Evolutionary conservation across 192 early-diverging fungal species (phyloP), one percentile per base, ranked within the genome.

Genomic region (Backusella morwellensis): DNA sequence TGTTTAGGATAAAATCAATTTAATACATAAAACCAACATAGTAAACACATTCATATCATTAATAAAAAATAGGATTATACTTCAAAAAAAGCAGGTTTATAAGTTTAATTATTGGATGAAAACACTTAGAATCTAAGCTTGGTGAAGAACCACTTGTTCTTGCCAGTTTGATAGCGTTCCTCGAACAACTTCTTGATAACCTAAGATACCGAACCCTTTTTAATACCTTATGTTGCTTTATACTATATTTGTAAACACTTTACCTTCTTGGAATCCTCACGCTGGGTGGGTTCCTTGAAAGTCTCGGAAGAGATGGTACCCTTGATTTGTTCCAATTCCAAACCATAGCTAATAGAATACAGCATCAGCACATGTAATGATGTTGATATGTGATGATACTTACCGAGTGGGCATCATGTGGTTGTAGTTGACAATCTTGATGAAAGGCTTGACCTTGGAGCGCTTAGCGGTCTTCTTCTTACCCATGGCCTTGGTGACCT

Each of bases 91-190:
- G 40, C 68, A 70, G 69, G 23, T 70, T 38, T 70, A 23, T 14
- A 41, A 70, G 35, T 35, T 41, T 35, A 26, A 70, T n/a, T 41
- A 41, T 35, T 19, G 6, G 40, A 35, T n/a, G 67, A 36, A 36
- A 73, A 50, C 47, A 35, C 34, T 75, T 93, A 96, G 92, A 95
- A 96, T 80, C 94, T 89, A 80, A 99, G 95, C 93, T 99, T 99
- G 88, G 95, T 93, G 91, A 99, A 99, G 96, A 99, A 99, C 98
- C 98, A 99, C 92, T 96, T 96, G 94, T 98, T 99, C 94, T 99
- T 99, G 86, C 98, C 98, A 77, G 90, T 89, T 84, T 94, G 91
- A 91, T 99, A 97, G 86, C 96, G 92, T 90, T 98, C 95, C 91
- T 99, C 91, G 82, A 99, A 95, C 78, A 95, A 88, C 91, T 93